Evolutionary conservation across 2,329 filamentous ascomycete genomes (phyloP).

Genomic region (Alternaria triticina): DNA sequence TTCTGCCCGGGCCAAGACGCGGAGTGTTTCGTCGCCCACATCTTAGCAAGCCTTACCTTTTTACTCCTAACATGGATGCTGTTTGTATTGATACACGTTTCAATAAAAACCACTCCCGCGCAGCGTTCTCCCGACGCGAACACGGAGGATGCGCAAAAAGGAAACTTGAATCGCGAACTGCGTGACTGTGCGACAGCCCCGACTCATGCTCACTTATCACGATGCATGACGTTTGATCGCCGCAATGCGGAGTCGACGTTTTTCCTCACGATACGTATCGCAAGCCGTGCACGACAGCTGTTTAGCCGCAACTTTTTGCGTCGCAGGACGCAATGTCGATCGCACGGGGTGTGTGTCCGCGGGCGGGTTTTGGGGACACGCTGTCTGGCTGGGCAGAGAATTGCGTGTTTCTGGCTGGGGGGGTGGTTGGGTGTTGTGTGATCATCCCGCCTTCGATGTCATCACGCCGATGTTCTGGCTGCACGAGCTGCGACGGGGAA

Average conservation of each 20-base stretch:
- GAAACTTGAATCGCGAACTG: not conserved
- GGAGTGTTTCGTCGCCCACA: not conserved
- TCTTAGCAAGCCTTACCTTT: not conserved
- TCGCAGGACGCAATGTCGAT: conserved; percentile 3
- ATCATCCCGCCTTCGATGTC: conserved; percentile 6
- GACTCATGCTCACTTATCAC: not conserved
- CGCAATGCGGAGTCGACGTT: not conserved
- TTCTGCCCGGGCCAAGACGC: conserved; percentile 1
- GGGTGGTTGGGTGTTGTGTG: not conserved
- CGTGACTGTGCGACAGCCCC: not conserved
- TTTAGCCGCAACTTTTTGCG: not conserved
- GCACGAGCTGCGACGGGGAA: not conserved
- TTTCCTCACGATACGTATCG: not conserved
- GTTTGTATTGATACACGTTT: not conserved
- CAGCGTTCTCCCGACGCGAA: not conserved
- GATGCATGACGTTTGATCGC: not conserved
- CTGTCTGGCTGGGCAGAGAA: not conserved
- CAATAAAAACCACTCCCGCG: not conserved
- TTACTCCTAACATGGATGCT: not conserved
- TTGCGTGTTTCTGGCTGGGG: not conserved
- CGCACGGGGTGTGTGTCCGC: not conserved
- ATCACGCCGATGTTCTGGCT: conserved; percentile 1
- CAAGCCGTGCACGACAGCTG: not conserved
- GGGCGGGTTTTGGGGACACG: not conserved
- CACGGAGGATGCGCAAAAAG: not conserved